Base-by-base conservation (phyloP, 306 rosid species). In the Clitoria ternatea region DNA sequence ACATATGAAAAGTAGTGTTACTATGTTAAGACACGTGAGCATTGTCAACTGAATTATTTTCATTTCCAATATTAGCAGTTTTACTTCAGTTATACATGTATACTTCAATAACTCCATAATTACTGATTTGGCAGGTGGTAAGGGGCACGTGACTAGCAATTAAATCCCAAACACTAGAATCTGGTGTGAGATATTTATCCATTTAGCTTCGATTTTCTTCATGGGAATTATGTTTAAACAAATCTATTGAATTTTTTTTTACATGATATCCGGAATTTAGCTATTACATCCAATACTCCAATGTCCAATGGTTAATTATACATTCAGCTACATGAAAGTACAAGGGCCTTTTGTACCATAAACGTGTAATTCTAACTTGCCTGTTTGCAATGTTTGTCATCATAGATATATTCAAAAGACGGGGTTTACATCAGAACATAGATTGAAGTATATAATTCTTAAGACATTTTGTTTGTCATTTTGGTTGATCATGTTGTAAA, bases 71-170 rank as follows among this genome's bases (percentile, higher is more conserved):
- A 9, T 63, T 26, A 44, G 27, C 18, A 42, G 17, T 55, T 7
- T 66, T 37, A 12, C 54, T 55, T 36, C 56, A 18, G 49, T 66
- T 23, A 14, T 72, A 20, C 44, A 18, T 10, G 30, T 48, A 30
- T 67, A 27, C 43, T 59, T 66, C 15, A 66, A 66, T 60, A 65
- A 78, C 83, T 66, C 50, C 65, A 19, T 55, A 57, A 55, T 66
- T 78, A 66, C 75, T 79, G 82, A 78, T 73, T 73, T 79, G 83
- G 83, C 83, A 79, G 83, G 79, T 79, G 83, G 45, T 74, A 73
- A 66, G 61, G 75, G 57, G 37, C 75, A 59, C 66, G 18, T 19
- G 79, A 73, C 83, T 73, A 67, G 75, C 71, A 40, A 73, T 67
- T 73, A 48, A 64, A 59, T 50, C 75, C 19, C 76, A 67, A 73